A percentile compares a stretch with the other conserved stretches of the same genome.
phyloP scores from a whole-genome alignment of 192 early-diverging fungal genomes.

The Backusella parvicylindrica region DNA sequence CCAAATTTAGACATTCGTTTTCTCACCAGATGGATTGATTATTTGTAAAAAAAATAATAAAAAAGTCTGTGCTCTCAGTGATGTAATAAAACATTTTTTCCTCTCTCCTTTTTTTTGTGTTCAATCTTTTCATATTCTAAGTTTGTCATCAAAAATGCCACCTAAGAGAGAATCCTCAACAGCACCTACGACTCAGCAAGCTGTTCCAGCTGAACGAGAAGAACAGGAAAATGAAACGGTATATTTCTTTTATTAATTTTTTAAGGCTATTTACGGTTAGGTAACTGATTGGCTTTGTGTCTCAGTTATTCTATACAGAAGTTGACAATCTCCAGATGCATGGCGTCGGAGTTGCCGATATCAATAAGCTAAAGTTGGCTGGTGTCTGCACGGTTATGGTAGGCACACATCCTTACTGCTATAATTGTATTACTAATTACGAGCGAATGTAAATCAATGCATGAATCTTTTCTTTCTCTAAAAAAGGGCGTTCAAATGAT shows the following conservation, averaged over 20 bases:
- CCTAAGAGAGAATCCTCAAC: neutral
- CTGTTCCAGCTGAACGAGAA: neutral
- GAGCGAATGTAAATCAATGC: neutral
- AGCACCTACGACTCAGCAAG: neutral
- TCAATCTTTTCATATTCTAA: neutral
- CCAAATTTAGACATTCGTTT: neutral
- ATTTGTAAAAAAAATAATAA: neutral
- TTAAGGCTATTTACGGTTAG: neutral
- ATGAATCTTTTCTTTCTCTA: neutral
- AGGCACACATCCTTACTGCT: neutral
- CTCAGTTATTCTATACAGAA: conserved; percentile 40
- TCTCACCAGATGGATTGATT: neutral
- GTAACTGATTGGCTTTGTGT: conserved; percentile 1
- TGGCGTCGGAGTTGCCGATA: conserved; percentile 77
- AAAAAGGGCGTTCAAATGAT: conserved; percentile 72
- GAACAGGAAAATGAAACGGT: neutral
- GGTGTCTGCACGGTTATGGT: conserved; percentile 76
- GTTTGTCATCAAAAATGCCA: neutral
- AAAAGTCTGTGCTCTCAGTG: neutral
- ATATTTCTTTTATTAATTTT: neutral
- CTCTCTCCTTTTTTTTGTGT: neutral
- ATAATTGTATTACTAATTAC: neutral
- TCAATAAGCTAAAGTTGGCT: conserved; percentile 71
- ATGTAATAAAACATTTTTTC: neutral
- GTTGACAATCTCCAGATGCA: conserved; percentile 51